A percentile compares a stretch with the other conserved stretches of the same genome.
These are phyloP conservation scores for Septoria linicola DNA, from an alignment of 2,329 filamentous ascomycete species.

Conservation along the genomic window DNA sequence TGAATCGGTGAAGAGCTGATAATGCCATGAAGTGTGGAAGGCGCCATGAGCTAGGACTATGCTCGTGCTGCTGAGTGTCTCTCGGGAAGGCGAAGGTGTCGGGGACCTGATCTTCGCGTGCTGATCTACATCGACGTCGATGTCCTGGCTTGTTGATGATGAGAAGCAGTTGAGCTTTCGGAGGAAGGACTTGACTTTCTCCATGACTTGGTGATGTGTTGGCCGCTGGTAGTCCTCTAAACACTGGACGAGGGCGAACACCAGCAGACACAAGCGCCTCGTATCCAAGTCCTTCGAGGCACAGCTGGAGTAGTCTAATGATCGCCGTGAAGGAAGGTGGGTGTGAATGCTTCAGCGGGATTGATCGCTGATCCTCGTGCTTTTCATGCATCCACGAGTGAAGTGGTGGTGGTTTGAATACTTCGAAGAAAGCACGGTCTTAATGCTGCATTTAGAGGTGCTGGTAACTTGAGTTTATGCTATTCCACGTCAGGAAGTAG, in stretches of 20 bases:
- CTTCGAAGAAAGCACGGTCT: background rate
- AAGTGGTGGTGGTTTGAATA: background rate
- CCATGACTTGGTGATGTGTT: background rate
- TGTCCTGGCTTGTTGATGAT: background rate
- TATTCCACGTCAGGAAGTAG: constrained; percentile 4
- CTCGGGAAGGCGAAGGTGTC: constrained; percentile 3
- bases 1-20: constrained; percentile 18
- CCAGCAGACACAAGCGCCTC: background rate
- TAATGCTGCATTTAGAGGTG: constrained; percentile 3
- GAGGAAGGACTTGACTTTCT: constrained; percentile 7
- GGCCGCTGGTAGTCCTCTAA: background rate
- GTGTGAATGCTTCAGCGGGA: background rate
- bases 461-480: constrained; percentile 3
- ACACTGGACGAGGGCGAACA: background rate
- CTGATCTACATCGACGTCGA: background rate
- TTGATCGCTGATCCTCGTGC: no score
- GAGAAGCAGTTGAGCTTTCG: constrained; percentile 10
- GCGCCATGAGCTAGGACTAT: constrained; percentile 23
- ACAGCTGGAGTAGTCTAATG: background rate
- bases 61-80: constrained; percentile 13
- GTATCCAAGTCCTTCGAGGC: background rate
- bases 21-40: constrained; percentile 23
- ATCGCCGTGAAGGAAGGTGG: no score
- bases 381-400: constrained; percentile 3
- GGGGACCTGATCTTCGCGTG: constrained; percentile 10